phyloP scores from a whole-genome alignment of 192 early-diverging fungal genomes.

The Kappamyces sp. region DNA sequence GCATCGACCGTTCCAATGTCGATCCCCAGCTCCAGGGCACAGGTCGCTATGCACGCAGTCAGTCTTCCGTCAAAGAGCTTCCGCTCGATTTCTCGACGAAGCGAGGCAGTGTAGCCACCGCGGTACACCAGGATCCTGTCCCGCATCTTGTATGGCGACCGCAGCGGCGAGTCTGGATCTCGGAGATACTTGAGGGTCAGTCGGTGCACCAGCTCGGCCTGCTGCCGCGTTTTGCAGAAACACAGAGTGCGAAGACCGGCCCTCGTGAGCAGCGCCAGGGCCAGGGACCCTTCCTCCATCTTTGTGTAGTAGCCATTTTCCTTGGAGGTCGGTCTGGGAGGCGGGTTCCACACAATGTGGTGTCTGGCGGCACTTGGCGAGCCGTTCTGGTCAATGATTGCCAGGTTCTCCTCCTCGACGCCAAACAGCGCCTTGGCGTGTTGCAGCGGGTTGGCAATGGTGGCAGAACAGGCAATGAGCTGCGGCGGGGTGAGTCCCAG shows the following conservation, averaged over 20 bases:
- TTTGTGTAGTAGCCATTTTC: slow-evolving; percentile 33
- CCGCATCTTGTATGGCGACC: neutral
- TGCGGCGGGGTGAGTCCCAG: slow-evolving; percentile 40
- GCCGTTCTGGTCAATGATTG: slow-evolving; percentile 24
- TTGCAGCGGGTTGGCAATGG: slow-evolving; percentile 53
- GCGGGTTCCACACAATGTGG: slow-evolving; percentile 38
- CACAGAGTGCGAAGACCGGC: neutral
- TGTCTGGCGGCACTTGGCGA: slow-evolving; percentile 35
- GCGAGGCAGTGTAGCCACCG: slow-evolving; percentile 65
- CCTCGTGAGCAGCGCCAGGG: neutral
- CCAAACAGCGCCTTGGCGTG: slow-evolving; percentile 37
- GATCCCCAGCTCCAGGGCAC: slow-evolving; percentile 76
- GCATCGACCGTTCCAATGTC: slow-evolving; percentile 71
- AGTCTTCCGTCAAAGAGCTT: slow-evolving; percentile 61
- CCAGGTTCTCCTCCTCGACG: slow-evolving; percentile 12
- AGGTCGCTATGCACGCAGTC: slow-evolving; percentile 62
- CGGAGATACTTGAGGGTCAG: slow-evolving; percentile 29
- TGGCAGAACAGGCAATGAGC: slow-evolving; percentile 72
- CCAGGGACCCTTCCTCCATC: slow-evolving; percentile 5
- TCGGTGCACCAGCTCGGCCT: slow-evolving; percentile 45
- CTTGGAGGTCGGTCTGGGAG: slow-evolving; percentile 13
- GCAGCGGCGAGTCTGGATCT: slow-evolving; percentile 15
- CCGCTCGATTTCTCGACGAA: slow-evolving; percentile 65
- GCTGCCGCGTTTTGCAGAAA: slow-evolving; percentile 49
- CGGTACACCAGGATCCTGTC: slow-evolving; percentile 62